Base-by-base conservation (phyloP, 2,329 filamentous ascomycete species). In the Diaporthe citrichinensis region DNA sequence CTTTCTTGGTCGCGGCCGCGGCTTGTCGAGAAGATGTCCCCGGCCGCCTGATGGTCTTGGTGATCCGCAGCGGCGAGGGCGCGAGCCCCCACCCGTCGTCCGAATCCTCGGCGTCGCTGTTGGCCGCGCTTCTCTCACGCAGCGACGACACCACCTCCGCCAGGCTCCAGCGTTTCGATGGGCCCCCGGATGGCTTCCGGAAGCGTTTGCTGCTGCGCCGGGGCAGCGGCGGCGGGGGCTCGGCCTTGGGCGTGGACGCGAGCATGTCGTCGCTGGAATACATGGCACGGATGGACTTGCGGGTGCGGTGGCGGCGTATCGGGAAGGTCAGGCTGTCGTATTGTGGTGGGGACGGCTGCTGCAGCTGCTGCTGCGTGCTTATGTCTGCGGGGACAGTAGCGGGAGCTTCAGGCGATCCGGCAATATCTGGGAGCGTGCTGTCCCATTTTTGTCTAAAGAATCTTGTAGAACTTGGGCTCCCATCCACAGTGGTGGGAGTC, bases 181-280 rank as follows among this genome's bases (percentile, higher is more conserved):
- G 15, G 15, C 28, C 34, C 10, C 34, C 15, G 2, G 67, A 23
- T 1, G 31, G 49, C 34, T 36, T 61, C 9, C 31, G 41, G 39
- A 62, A 71, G 4, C 74, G 72, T n/a, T 74, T 77, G 53, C 74
- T 77, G 36, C 68, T 77, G 51, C 76, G 74, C 36, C 76, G 58
- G 8, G 76, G 74, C 17, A 76, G 34, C 2, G 73, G 53, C n/a
- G 76, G 76, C 17, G 73, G 59, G 10, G 67, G 36, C 12, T 65
- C 69, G 55, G 31, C 57, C 20, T 51, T 71, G 1, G 72, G 34
- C 0, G 71, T 39, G 9, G 65, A 55, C 7, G 41, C 36, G 67
- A 72, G 59, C 44, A 74, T 74, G 74, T 77, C 72, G 58, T 77
- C 74, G 68, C n/a, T 76, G 12, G 74, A 74, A 46, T 72, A 69